Evolutionary conservation across 495 filamentous ascomycete genomes (phyloP).

Genomic region (Aspergillus sparsus): DNA sequence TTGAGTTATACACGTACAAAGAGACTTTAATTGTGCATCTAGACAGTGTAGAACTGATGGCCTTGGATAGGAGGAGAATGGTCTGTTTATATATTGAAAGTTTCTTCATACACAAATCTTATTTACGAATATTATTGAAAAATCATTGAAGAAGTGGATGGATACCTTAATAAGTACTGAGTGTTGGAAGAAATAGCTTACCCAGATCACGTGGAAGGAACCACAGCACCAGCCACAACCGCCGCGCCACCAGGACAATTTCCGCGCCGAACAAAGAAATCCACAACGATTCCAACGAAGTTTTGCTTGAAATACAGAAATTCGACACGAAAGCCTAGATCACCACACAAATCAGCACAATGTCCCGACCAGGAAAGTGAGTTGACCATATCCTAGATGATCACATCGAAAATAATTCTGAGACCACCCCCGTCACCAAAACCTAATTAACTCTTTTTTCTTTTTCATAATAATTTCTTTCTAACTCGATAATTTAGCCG

Average conservation of each 20-base stretch:
- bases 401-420: too few relatives aligned
- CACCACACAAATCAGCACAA: conserved; percentile 31
- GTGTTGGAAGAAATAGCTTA: too few relatives aligned
- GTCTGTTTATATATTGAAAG: too few relatives aligned
- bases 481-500: conserved; percentile 46
- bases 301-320: conserved; percentile 49
- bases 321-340: conserved; percentile 38
- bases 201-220: conserved; percentile 30
- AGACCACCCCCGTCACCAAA: too few relatives aligned
- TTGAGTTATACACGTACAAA: too few relatives aligned
- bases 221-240: conserved; percentile 35
- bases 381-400: conserved; percentile 16
- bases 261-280: conserved; percentile 45
- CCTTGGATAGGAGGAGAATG: too few relatives aligned
- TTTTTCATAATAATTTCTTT: too few relatives aligned
- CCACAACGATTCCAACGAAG: conserved; percentile 49
- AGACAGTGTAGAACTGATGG: too few relatives aligned
- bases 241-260: conserved; percentile 41
- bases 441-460: too few relatives aligned
- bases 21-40: too few relatives aligned
- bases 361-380: conserved; percentile 53
- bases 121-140: background rate
- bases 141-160: background rate
- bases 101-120: too few relatives aligned
- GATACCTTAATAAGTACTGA: too few relatives aligned